Evolutionary conservation across 805 yeast genomes (phyloP).

Genomic region (Lachancea dasiensis): DNA sequence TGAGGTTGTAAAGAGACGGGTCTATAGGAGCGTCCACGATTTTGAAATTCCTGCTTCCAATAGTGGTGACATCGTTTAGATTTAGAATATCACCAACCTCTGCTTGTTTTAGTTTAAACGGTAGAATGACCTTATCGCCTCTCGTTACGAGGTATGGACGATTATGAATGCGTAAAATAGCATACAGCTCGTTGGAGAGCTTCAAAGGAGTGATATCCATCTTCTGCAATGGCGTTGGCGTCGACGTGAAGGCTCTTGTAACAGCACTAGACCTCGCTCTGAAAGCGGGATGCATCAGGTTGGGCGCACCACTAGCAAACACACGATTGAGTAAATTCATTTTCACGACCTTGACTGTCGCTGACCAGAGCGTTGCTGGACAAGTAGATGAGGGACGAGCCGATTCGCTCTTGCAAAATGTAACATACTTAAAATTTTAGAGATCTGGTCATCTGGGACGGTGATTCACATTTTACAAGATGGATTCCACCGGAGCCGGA

Average conservation of each 20-base stretch:
- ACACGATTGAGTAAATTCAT: conserved; percentile 1
- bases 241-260: not conserved
- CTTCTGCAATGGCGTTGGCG: conserved; percentile 4
- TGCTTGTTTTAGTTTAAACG: conserved; percentile 69
- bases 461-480: too few species aligned
- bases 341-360: too few species aligned
- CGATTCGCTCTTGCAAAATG: too few species aligned
- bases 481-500: too few species aligned
- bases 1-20: conserved; percentile 49
- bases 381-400: too few species aligned
- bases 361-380: not conserved
- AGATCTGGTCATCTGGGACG: too few species aligned
- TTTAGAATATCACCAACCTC: conserved; percentile 77
- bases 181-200: conserved; percentile 66
- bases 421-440: too few species aligned
- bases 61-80: conserved; percentile 66
- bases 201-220: conserved; percentile 56
- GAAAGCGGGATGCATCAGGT: not conserved
- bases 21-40: conserved; percentile 51
- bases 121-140: conserved; percentile 80
- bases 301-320: not conserved
- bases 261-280: too few species aligned
- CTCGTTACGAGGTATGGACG: conserved; percentile 83
- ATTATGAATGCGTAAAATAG: conserved; percentile 73
- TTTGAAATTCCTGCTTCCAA: conserved; percentile 83